Conservation (phyloP, 192 early-diverging fungal species). For the Lobosporangium transversale region DNA sequence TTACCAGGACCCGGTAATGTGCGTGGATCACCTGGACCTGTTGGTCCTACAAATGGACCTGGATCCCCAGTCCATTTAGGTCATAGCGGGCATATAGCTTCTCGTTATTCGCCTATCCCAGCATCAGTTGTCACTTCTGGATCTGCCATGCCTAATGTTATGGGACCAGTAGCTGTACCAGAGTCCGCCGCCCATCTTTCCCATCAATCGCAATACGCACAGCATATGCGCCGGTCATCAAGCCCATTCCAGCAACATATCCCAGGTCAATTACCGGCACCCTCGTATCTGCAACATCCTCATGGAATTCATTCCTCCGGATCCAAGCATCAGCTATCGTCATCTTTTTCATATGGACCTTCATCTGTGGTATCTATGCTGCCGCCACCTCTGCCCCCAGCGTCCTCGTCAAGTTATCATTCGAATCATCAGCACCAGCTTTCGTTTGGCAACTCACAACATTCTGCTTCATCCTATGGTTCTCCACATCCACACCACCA, state of each 20-base stretch:
- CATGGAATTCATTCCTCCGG: constrained; percentile 7
- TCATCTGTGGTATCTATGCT: constrained; percentile 13
- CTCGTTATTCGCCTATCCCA: constrained; percentile 32
- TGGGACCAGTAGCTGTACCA: constrained; percentile 23
- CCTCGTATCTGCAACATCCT: constrained; percentile 30
- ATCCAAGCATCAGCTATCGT: constrained; percentile 10
- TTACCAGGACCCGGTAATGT: constrained; percentile 21
- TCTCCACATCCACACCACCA: constrained; percentile 23
- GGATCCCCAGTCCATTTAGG: constrained; percentile 37
- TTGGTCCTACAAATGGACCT: constrained; percentile 9
- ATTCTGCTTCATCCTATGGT: constrained; percentile 6
- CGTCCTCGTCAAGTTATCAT: constrained; percentile 22
- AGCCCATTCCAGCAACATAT: constrained; percentile 48
- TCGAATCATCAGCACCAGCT: constrained; percentile 17
- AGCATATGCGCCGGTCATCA: constrained; percentile 33
- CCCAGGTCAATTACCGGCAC: constrained; percentile 28
- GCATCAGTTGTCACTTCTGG: constrained; percentile 11
- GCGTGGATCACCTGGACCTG: constrained; percentile 25
- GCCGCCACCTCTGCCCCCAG: constrained; percentile 17
- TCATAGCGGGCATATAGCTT: constrained; percentile 25
- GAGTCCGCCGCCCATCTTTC: constrained; percentile 18
- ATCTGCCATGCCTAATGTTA: constrained; percentile 6
- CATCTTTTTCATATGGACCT: constrained; percentile 20
- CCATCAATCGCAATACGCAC: constrained; percentile 21
- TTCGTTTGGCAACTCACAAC: constrained; percentile 26